These are phyloP conservation scores for Gynostemma pentaphyllum DNA, from an alignment of 306 rosid genomes.

Conservation along the genomic window DNA sequence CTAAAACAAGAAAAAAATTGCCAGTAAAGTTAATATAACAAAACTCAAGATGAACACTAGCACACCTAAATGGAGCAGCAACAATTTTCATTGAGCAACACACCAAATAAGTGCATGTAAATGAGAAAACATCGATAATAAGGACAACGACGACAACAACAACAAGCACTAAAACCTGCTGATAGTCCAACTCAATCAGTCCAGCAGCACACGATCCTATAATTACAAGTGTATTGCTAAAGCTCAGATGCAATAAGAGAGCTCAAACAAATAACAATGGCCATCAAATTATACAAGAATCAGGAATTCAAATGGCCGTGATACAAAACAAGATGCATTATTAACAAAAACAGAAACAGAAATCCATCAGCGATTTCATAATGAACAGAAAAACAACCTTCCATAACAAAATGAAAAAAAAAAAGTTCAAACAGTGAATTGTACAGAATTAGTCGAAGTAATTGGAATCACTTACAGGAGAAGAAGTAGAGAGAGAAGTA, in stretches of 20 bases:
- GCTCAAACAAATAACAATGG: background rate
- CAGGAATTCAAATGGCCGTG: background rate
- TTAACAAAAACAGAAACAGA: background rate
- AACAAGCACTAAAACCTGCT: slow-evolving; percentile 1
- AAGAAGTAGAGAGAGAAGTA: slow-evolving; percentile 77
- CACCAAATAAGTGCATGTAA: background rate
- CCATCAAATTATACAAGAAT: background rate
- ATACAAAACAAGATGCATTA: background rate
- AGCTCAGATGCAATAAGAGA: background rate
- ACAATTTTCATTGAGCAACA: background rate
- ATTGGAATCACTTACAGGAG: slow-evolving; percentile 59
- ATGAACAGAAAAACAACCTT: background rate
- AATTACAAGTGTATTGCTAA: background rate
- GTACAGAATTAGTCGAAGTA: background rate
- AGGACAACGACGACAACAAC: too few relatives aligned
- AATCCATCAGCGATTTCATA: background rate
- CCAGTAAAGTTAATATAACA: background rate
- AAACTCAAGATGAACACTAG: background rate
- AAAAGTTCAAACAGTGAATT: background rate
- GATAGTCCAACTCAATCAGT: slow-evolving; percentile 4
- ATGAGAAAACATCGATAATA: background rate
- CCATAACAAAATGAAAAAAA: background rate
- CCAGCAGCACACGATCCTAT: slow-evolving; percentile 4
- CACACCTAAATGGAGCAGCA: background rate
- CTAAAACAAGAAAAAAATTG: background rate